Conservation (phyloP, 2,329 filamentous ascomycete genomes). For the Penicillium sumatraense region DNA sequence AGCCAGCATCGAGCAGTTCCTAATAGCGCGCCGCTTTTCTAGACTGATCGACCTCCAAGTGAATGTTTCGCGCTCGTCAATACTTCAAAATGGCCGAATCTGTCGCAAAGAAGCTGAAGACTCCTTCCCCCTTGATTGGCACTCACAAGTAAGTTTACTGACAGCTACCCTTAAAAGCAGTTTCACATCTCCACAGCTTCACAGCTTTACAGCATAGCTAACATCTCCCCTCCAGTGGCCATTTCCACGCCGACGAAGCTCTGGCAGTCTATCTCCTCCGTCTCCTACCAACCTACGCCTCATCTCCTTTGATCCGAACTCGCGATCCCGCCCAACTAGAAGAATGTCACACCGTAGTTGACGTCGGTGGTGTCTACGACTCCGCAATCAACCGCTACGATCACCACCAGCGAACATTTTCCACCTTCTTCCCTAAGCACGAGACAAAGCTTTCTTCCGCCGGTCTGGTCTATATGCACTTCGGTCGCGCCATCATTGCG, state of each 20-base stretch:
- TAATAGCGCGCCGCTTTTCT: constrained; percentile 8
- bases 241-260: constrained; percentile 99
- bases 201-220: constrained; percentile 7
- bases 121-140: constrained; percentile 73
- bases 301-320: constrained; percentile 78
- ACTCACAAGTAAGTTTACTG: constrained; percentile 72
- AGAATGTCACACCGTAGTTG: constrained; percentile 91
- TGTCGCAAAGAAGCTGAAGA: constrained; percentile 83
- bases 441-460: constrained; percentile 90
- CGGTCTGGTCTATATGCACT: constrained; percentile 94
- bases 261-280: constrained; percentile 96
- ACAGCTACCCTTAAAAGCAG: background rate
- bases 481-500: constrained; percentile 82
- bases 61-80: constrained; percentile 44
- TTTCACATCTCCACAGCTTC: background rate
- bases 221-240: constrained; percentile 60
- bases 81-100: constrained; percentile 67
- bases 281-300: constrained; percentile 77
- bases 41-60: constrained; percentile 1
- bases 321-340: constrained; percentile 79
- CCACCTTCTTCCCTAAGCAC: constrained; percentile 80
- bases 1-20: constrained; percentile 23
- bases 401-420: constrained; percentile 94
- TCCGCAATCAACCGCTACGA: constrained; percentile 78
- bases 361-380: constrained; percentile 96